Percentiles rank a stretch among this genome's conserved stretches.
Evolutionary conservation across 2,329 filamentous ascomycete species (phyloP).

Genomic region (Aspergillus sojae): DNA sequence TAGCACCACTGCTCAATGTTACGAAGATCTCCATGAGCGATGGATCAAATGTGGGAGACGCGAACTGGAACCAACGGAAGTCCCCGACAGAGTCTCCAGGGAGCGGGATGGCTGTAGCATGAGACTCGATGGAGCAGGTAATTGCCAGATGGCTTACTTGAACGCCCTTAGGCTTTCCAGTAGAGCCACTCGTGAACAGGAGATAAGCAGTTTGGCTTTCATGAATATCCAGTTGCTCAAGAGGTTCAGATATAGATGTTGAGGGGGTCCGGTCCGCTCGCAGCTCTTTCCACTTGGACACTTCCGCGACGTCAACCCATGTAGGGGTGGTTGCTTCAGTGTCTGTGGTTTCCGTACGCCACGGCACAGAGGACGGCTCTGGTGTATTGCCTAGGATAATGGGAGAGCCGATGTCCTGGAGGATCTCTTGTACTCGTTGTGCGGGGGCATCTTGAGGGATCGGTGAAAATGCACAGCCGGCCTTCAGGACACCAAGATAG

Average conservation of each 20-base stretch:
- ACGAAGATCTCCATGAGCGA: slow-evolving; percentile 36
- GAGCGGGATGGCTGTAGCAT: slow-evolving; percentile 29
- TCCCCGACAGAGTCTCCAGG: slow-evolving; percentile 20
- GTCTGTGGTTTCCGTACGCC: slow-evolving; percentile 2
- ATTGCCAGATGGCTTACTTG: slow-evolving; percentile 33
- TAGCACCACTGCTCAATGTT: slow-evolving; percentile 34
- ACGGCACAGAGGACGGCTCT: slow-evolving; percentile 17
- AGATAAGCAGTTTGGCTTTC: slow-evolving; percentile 34
- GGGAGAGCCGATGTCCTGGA: slow-evolving; percentile 30
- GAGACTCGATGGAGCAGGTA: slow-evolving; percentile 35
- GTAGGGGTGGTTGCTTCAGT: slow-evolving; percentile 3
- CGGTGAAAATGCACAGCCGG: slow-evolving; percentile 41
- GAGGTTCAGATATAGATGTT: neutral
- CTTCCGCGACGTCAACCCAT: slow-evolving; percentile 27
- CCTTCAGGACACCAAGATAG: slow-evolving; percentile 41
- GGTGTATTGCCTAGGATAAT: slow-evolving; percentile 26
- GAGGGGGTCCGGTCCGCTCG: neutral
- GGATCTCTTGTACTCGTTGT: slow-evolving; percentile 29
- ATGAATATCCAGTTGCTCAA: slow-evolving; percentile 15
- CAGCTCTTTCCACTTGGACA: slow-evolving; percentile 24
- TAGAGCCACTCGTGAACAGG: slow-evolving; percentile 39
- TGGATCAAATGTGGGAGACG: slow-evolving; percentile 39
- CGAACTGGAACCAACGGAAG: slow-evolving; percentile 43
- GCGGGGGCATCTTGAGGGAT: slow-evolving; percentile 40
- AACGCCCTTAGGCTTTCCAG: slow-evolving; percentile 39